These are phyloP conservation scores for Alternaria dauci DNA, from an alignment of 2,329 filamentous ascomycete genomes.

Conservation along the genomic window DNA sequence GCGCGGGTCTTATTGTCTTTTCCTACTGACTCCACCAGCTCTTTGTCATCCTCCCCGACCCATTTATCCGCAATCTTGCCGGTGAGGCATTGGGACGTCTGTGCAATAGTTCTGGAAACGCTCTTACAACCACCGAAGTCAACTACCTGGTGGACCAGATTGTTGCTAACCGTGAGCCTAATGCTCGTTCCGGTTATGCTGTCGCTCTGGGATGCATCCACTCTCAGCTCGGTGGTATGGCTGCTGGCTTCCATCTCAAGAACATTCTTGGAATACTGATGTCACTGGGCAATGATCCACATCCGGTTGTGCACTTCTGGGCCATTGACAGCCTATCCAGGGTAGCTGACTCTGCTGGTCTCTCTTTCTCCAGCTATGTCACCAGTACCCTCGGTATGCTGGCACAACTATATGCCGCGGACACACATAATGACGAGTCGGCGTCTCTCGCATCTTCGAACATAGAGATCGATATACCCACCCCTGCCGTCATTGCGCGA, in stretches of 20 bases:
- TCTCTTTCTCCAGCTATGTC: slow-evolving; percentile 91
- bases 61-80: slow-evolving; percentile 84
- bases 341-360: slow-evolving; percentile 88
- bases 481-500: slow-evolving; percentile 81
- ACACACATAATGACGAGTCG: slow-evolving; percentile 88
- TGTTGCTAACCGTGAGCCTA: slow-evolving; percentile 90
- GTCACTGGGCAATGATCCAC: slow-evolving; percentile 94
- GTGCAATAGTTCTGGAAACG: slow-evolving; percentile 83
- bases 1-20: not conserved
- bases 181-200: slow-evolving; percentile 90
- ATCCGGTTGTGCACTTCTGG: slow-evolving; percentile 96
- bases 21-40: slow-evolving; percentile 51
- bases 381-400: slow-evolving; percentile 92
- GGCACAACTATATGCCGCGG: slow-evolving; percentile 88
- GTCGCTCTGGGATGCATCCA: slow-evolving; percentile 94
- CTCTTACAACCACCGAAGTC: slow-evolving; percentile 88
- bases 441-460: slow-evolving; percentile 85
- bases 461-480: slow-evolving; percentile 83
- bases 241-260: slow-evolving; percentile 93
- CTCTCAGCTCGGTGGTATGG: slow-evolving; percentile 96
- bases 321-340: slow-evolving; percentile 86
- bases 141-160: slow-evolving; percentile 94
- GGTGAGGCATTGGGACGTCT: slow-evolving; percentile 86
- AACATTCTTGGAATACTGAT: slow-evolving; percentile 98
- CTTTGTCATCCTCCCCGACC: slow-evolving; percentile 83